Conservation (phyloP, 805 yeast genomes). For the Cyberlindnera xylosilytica region DNA sequence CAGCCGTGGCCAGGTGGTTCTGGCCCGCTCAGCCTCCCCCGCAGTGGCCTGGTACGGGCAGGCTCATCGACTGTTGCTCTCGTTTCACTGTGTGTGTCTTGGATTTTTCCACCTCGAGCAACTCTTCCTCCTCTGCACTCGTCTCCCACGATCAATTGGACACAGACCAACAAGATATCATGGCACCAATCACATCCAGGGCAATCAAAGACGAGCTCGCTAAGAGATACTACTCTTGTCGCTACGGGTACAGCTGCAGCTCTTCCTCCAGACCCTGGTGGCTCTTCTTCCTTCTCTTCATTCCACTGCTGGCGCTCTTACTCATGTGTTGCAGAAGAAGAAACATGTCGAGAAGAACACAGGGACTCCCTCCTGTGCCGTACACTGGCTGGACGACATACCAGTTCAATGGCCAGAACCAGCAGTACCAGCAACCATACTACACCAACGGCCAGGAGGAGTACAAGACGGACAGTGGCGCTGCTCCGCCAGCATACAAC, state of each 20-base stretch:
- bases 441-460: slow-evolving; percentile 8
- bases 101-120: too few relatives aligned
- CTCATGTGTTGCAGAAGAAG: slow-evolving; percentile 15
- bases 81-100: too few relatives aligned
- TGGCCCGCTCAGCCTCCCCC: too few relatives aligned
- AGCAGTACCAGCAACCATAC: slow-evolving; percentile 10
- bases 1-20: too few relatives aligned
- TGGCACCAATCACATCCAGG: too few relatives aligned
- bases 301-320: slow-evolving; percentile 10
- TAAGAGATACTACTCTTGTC: slow-evolving; percentile 12
- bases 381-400: slow-evolving; percentile 25
- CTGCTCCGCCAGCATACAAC: slow-evolving; percentile 6
- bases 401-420: slow-evolving; percentile 8
- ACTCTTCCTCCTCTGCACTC: too few relatives aligned
- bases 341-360: slow-evolving; percentile 17
- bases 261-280: slow-evolving; percentile 17
- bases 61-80: too few relatives aligned
- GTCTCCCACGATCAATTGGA: too few relatives aligned
- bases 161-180: too few relatives aligned
- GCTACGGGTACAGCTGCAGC: slow-evolving; percentile 4
- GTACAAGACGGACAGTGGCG: background rate
- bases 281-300: slow-evolving; percentile 18
- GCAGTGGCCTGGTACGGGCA: too few relatives aligned
- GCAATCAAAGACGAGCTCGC: background rate
- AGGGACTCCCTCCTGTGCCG: slow-evolving; percentile 19